Percentiles rank a stretch among this genome's conserved stretches.
phyloP scores from a whole-genome alignment of 352 stramenopile genomes.

The Elongisporangium undulatum region DNA sequence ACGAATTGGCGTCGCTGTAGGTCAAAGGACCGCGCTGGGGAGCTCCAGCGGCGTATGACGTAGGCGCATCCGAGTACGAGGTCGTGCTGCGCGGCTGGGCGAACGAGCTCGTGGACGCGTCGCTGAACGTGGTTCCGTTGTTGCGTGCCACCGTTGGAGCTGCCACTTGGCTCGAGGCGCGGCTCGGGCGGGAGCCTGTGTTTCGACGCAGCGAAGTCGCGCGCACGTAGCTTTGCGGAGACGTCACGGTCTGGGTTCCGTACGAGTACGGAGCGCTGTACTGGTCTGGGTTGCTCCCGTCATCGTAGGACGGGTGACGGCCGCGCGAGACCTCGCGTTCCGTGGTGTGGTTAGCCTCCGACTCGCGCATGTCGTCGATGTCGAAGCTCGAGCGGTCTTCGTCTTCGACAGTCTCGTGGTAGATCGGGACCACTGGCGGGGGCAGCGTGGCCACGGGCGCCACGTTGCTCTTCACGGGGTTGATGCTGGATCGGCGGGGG shows the following conservation, averaged over 20 bases:
- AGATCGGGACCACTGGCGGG: constrained; percentile 23
- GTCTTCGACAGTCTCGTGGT: constrained; percentile 27
- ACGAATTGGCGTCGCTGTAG: not conserved
- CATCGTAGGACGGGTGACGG: constrained; percentile 7
- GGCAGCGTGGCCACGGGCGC: constrained; percentile 8
- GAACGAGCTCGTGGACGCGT: not conserved
- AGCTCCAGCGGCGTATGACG: not conserved
- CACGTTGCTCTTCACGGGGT: not conserved
- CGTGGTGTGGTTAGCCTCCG: constrained; percentile 30
- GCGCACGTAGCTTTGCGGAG: constrained; percentile 69
- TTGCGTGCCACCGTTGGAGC: not conserved
- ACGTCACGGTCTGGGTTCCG: constrained; percentile 41
- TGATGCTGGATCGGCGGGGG: constrained; percentile 7
- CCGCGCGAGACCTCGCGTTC: constrained; percentile 32
- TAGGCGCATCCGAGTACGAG: not conserved
- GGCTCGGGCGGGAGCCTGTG: constrained; percentile 7
- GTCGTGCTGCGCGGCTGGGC: not conserved
- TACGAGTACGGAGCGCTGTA: constrained; percentile 32
- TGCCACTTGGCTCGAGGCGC: not conserved
- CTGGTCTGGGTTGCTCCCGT: constrained; percentile 8
- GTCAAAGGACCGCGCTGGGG: not conserved
- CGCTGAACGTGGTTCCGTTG: not conserved
- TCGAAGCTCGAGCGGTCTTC: constrained; percentile 74
- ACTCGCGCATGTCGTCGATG: constrained; percentile 75
- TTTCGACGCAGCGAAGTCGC: constrained; percentile 65